These are phyloP conservation scores for Cicer judaicum DNA, from an alignment of 306 rosid species.

Conservation along the genomic window DNA sequence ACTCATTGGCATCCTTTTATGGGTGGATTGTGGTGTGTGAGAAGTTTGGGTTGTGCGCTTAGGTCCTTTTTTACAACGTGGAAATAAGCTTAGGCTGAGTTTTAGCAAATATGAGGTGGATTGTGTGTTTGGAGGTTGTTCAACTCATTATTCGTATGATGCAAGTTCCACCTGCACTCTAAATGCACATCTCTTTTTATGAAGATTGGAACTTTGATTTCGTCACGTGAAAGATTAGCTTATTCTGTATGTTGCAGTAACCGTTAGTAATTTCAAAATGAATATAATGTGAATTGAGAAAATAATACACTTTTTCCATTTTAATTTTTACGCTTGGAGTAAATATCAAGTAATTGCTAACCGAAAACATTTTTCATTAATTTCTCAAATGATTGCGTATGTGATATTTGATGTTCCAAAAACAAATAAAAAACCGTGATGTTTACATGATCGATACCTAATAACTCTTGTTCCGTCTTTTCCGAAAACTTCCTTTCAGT, in stretches of 20 bases:
- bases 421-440: neutral
- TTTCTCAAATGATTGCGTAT: neutral
- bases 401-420: conserved; percentile 3
- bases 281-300: neutral
- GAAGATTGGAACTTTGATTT: neutral
- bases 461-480: conserved; percentile 25
- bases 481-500: conserved; percentile 30
- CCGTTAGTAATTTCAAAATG: neutral
- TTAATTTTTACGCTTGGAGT: neutral
- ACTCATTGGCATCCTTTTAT: neutral
- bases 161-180: too few relatives aligned
- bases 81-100: too few relatives aligned
- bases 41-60: too few relatives aligned
- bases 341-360: neutral
- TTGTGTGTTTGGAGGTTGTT: too few relatives aligned
- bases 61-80: too few relatives aligned
- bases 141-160: too few relatives aligned
- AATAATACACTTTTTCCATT: neutral
- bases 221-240: too few relatives aligned
- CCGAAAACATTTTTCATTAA: neutral
- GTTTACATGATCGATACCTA: conserved; percentile 32
- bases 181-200: too few relatives aligned
- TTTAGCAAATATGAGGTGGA: too few relatives aligned
- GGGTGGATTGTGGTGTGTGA: too few relatives aligned
- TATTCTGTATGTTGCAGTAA: neutral